Evolutionary conservation across 495 filamentous ascomycete genomes (phyloP).

Genomic region (Trichoderma virens): DNA sequence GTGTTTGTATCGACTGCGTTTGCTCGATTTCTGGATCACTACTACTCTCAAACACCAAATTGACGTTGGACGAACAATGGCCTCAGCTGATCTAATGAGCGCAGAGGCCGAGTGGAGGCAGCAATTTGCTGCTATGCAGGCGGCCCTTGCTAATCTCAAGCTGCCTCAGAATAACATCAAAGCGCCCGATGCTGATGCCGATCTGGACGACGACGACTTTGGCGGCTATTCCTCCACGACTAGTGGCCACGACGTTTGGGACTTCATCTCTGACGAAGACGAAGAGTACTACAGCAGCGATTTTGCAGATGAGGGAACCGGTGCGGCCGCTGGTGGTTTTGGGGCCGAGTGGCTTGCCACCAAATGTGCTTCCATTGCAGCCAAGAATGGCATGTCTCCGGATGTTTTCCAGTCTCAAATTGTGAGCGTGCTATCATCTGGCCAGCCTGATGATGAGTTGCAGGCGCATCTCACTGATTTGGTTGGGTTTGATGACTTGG

Average conservation of each 20-base stretch:
- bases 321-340: constrained; percentile 17
- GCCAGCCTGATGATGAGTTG: constrained; percentile 67
- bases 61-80: constrained; percentile 19
- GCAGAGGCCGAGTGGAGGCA: constrained; percentile 35
- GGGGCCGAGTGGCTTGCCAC: constrained; percentile 52
- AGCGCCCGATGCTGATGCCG: constrained; percentile 25
- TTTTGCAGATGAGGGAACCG: constrained; percentile 22
- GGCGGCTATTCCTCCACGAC: constrained; percentile 53
- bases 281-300: constrained; percentile 46
- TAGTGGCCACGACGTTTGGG: constrained; percentile 79
- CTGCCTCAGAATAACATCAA: constrained; percentile 18
- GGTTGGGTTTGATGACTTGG: constrained; percentile 84
- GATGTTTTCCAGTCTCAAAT: constrained; percentile 63
- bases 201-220: constrained; percentile 53
- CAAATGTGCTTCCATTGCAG: constrained; percentile 53
- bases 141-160: constrained; percentile 33
- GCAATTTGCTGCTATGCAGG: constrained; percentile 40
- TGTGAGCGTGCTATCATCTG: constrained; percentile 55
- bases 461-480: constrained; percentile 88
- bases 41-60: too few species aligned
- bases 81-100: constrained; percentile 21
- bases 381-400: constrained; percentile 53
- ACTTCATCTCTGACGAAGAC: constrained; percentile 69
- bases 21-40: not conserved
- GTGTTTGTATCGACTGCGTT: not conserved